Evolutionary conservation across 164 flowering plant species (phyloP), one percentile per base, ranked within the genome.

Genomic region (Euptelea pleiosperma): DNA sequence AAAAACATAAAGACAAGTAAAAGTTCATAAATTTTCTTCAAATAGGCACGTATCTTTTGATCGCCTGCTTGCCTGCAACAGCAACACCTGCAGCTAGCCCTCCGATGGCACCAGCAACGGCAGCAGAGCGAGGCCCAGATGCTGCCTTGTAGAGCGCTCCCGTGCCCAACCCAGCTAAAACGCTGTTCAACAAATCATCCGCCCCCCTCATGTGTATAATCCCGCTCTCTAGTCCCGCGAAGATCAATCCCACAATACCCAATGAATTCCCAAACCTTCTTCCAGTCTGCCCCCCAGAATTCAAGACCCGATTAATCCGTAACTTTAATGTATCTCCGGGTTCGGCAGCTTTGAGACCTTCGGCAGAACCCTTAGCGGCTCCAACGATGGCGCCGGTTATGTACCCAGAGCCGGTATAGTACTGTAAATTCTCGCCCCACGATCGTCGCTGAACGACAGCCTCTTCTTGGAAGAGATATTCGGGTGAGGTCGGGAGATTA

Each of bases 141-240:
- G 91, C 88, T 0, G 87, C 85, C 73, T 63, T 68, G 50, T 80
- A 88, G 2, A 91, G 52, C 0, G 83, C 96, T 7, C 96, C 96
- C 0, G 94, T 83, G 18, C 86, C 91, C 58, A 88, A 52, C 16
- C 96, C 96, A 31, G 94, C 96, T 12, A 63, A 52, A 22, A 83
- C 77, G 30, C 79, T 82, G 28, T 74, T 88, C 43, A 73, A 15
- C 31, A 70, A 26, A 71, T 91, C 91, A 58, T 86, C 98, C 0
- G 65, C 40, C 5, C 66, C 98, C 34, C 86, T 79, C 16, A 37
- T 5, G 14, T 64, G 56, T 0, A 69, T 55, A 29, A 83, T 31
- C 31, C 70, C 80, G 29, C 91, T 83, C 67, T 88, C 87, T 37
- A 80, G 9, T 31, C 83, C 84, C 3, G 82, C 82, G 31, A 60